phyloP scores from a whole-genome alignment of 2,329 filamentous ascomycete species.

The Monilinia fructigena region DNA sequence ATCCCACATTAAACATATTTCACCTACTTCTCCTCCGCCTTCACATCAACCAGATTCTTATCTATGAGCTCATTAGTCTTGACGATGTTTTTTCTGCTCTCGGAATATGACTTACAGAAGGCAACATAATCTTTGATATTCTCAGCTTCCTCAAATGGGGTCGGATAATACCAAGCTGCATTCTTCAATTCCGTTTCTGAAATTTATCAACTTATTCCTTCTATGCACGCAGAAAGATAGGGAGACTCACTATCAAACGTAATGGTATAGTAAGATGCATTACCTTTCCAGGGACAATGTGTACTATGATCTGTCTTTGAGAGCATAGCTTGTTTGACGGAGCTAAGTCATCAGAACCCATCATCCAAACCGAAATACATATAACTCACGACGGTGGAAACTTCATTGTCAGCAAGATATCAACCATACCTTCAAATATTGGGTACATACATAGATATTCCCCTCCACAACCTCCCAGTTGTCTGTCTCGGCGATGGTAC shows the following conservation, averaged over 20 bases:
- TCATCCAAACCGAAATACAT: neutral
- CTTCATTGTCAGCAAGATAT: conserved; percentile 31
- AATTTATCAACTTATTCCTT: neutral
- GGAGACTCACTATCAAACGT: conserved; percentile 42
- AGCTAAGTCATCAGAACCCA: conserved; percentile 28
- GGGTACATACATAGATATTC: conserved; percentile 47
- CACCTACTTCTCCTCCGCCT: conserved; percentile 1
- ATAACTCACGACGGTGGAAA: conserved; percentile 41
- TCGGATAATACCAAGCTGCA: conserved; percentile 49
- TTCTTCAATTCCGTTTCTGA: conserved; percentile 44
- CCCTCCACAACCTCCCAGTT: conserved; percentile 49
- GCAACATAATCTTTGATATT: conserved; percentile 48
- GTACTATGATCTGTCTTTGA: conserved; percentile 44
- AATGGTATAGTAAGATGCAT: conserved; percentile 49
- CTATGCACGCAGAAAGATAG: neutral
- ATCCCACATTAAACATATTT: neutral
- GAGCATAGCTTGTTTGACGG: conserved; percentile 44
- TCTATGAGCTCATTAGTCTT: conserved; percentile 6
- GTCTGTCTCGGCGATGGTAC: conserved; percentile 47
- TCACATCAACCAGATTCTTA: conserved; percentile 22
- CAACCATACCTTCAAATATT: conserved; percentile 18
- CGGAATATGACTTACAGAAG: conserved; percentile 44
- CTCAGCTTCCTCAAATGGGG: conserved; percentile 43
- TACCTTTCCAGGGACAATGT: conserved; percentile 49
- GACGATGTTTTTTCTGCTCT: neutral